Conservation (phyloP, 2,329 filamentous ascomycete genomes). For the Botrytis elliptica region DNA sequence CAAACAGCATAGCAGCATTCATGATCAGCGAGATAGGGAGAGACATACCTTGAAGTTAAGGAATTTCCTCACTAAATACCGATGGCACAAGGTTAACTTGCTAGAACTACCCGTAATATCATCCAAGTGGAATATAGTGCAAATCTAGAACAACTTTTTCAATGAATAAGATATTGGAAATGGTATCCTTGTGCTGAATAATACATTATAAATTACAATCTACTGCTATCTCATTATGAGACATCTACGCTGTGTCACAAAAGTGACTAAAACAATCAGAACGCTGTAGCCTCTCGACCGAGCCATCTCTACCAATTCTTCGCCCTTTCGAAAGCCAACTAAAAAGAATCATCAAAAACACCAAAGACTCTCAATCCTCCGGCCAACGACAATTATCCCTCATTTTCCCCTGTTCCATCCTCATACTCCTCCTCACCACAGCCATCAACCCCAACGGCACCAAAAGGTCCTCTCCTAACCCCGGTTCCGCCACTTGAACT, state of each 20-base stretch:
- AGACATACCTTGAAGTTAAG: too few relatives aligned
- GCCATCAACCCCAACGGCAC: constrained; percentile 15
- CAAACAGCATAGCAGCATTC: background rate
- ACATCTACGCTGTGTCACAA: background rate
- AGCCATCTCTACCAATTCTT: rapidly evolving
- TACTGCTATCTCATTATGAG: background rate
- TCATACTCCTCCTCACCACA: constrained; percentile 7
- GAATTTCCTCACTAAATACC: too few relatives aligned
- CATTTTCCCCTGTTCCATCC: background rate
- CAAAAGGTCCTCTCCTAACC: constrained; percentile 3
- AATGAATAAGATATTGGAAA: background rate
- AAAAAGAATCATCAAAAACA: background rate
- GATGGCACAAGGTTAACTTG: background rate
- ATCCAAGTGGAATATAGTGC: background rate
- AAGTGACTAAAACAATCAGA: background rate
- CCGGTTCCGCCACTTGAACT: background rate
- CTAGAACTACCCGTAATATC: background rate
- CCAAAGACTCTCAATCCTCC: background rate
- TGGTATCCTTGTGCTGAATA: rapidly evolving
- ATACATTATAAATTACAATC: background rate
- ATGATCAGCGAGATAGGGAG: rapidly evolving
- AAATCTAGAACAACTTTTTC: background rate
- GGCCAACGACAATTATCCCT: background rate
- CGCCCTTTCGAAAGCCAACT: background rate
- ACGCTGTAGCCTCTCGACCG: background rate